Conservation (phyloP, 176 grass and related monocot genomes). For the Aechmea fasciata region DNA sequence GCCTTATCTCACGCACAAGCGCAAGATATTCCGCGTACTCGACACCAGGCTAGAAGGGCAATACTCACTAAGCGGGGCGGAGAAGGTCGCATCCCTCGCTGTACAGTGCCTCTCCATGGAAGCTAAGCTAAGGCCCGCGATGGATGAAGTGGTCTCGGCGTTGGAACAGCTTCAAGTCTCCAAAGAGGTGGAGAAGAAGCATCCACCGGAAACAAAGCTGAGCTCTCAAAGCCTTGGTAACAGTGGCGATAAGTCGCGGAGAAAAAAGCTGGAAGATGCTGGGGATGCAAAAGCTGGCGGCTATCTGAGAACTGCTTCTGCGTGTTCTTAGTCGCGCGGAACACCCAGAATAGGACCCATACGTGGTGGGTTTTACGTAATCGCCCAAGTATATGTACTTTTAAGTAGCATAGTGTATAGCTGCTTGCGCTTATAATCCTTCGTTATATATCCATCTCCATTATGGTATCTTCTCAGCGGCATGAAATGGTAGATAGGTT, state of each 20-base stretch:
- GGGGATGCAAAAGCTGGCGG: conserved; percentile 10
- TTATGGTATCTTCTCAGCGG: no score
- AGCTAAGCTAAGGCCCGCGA: conserved; percentile 50
- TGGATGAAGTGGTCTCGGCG: conserved; percentile 41
- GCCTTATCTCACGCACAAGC: conserved; percentile 62
- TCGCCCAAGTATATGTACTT: no score
- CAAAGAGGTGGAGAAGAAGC: conserved; percentile 8
- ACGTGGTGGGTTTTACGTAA: no score
- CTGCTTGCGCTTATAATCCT: no score
- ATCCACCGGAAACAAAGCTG: conserved; percentile 13
- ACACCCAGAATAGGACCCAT: no score
- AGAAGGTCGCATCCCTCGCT: conserved; percentile 48
- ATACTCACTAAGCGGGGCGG: conserved; percentile 39
- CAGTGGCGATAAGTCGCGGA: conserved; percentile 20
- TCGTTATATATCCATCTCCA: no score
- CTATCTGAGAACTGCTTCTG: background rate
- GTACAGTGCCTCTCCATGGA: conserved; percentile 46
- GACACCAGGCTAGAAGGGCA: conserved; percentile 62
- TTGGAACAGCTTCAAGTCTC: conserved; percentile 38
- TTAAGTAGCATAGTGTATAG: no score
- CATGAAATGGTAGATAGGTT: no score
- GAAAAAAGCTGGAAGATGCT: conserved; percentile 29
- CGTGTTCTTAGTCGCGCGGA: background rate
- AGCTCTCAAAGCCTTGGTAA: background rate
- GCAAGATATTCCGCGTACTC: conserved; percentile 73